These are phyloP conservation scores for Colletotrichum sp. DNA, from an alignment of 2,329 filamentous ascomycete genomes.

Conservation along the genomic window DNA sequence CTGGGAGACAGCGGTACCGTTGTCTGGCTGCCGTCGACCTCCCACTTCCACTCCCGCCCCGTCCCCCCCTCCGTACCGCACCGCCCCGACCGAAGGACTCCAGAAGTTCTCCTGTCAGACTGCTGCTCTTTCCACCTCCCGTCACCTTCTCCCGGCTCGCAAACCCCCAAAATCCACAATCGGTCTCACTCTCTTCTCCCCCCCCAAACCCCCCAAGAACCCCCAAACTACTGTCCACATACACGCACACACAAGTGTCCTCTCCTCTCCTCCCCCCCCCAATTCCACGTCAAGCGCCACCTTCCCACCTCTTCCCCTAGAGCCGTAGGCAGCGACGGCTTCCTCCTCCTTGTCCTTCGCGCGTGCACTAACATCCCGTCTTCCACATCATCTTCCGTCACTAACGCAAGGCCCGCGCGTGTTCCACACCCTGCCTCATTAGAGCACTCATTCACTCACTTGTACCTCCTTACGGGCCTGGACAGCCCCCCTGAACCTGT, in stretches of 20 bases:
- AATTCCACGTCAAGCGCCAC: constrained; percentile 15
- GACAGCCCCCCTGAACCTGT: constrained; percentile 10
- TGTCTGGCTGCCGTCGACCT: background rate
- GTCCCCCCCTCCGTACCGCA: background rate
- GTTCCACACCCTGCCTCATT: background rate
- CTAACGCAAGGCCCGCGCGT: constrained; percentile 8
- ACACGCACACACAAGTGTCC: background rate
- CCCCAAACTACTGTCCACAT: background rate
- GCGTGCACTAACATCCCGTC: background rate
- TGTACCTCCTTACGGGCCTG: constrained; percentile 12
- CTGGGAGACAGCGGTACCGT: background rate
- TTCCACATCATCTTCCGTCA: background rate
- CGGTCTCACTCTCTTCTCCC: background rate
- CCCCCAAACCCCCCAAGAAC: background rate
- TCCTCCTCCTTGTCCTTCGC: background rate
- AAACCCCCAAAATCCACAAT: background rate
- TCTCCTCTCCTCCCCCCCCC: background rate
- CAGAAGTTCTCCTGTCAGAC: no score
- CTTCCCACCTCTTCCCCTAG: background rate
- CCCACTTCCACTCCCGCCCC: background rate
- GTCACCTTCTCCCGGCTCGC: background rate
- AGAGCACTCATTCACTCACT: constrained; percentile 5
- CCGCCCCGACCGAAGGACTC: background rate
- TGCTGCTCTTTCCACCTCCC: background rate
- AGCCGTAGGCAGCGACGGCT: background rate